Conservation (phyloP, 2,329 filamentous ascomycete species). For the Zymoseptoria pseudotritici region DNA sequence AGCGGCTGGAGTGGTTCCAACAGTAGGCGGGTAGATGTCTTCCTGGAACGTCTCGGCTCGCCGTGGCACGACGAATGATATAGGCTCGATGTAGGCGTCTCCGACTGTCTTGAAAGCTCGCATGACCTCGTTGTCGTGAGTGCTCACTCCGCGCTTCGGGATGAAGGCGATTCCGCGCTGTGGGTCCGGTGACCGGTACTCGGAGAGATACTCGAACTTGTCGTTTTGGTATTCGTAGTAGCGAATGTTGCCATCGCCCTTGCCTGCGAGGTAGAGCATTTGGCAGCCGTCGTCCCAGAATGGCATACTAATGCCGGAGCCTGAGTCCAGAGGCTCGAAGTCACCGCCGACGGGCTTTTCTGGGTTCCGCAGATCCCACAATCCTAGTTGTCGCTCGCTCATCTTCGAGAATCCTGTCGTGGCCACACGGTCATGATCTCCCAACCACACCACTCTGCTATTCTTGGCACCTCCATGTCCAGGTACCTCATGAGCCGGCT, state of each 20-base stretch:
- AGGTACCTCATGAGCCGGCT: slow-evolving; percentile 70
- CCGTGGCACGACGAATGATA: slow-evolving; percentile 94
- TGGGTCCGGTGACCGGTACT: slow-evolving; percentile 94
- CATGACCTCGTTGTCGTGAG: slow-evolving; percentile 94
- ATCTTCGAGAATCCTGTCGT: slow-evolving; percentile 97
- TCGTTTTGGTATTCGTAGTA: slow-evolving; percentile 99
- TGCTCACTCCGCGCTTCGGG: slow-evolving; percentile 88
- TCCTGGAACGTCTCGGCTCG: slow-evolving; percentile 92
- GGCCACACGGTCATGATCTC: slow-evolving; percentile 89
- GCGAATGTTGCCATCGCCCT: slow-evolving; percentile 97
- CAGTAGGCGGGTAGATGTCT: slow-evolving; percentile 87
- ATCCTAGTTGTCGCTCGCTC: slow-evolving; percentile 91
- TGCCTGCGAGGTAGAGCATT: slow-evolving; percentile 91
- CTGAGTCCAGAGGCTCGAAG: slow-evolving; percentile 85
- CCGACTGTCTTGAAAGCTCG: slow-evolving; percentile 96
- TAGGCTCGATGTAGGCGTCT: slow-evolving; percentile 87
- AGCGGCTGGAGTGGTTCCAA: slow-evolving; percentile 71
- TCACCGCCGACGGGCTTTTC: slow-evolving; percentile 71
- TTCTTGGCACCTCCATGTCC: slow-evolving; percentile 95
- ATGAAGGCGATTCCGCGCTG: slow-evolving; percentile 92
- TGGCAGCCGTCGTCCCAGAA: slow-evolving; percentile 99
- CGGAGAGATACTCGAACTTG: slow-evolving; percentile 94
- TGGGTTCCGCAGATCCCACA: slow-evolving; percentile 85
- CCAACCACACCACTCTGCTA: slow-evolving; percentile 93
- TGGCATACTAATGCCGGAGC: slow-evolving; percentile 97